Base-by-base conservation (phyloP, 2,329 filamentous ascomycete genomes). In the Sarocladiaceae sp. region DNA sequence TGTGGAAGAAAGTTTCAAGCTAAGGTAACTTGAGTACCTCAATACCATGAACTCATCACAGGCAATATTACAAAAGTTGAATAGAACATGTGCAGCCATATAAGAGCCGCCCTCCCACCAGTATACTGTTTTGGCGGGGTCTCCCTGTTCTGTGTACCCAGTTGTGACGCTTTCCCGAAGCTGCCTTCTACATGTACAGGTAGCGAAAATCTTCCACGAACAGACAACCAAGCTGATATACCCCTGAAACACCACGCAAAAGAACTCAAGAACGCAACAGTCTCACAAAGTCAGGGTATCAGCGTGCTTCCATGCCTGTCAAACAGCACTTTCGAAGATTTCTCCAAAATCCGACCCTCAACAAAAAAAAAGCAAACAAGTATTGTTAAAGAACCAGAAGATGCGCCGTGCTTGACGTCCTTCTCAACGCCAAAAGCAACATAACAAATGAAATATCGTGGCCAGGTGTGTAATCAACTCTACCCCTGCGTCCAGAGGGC, bases 111-210 rank as follows among this genome's bases (percentile, higher is more conserved):
- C 11, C 8, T 7, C 18, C 23, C 40, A 4, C 4, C 15, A 6
- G 7, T 44, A 23, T 44, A 26, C 23, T 44, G 28, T 44, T 26
- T 4, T 4, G 23, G n/a, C n/a, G 17, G 40, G 40, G 17, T 26
- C 22, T n/a, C 3, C 28, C 40, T 44, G 40, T 44, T 22, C 40
- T 44, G 40, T 44, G 17, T 44, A 26, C n/a, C 40, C 40, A 44
- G 23, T n/a, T n/a, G 12, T 20, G 6, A 12, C 40, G 7, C 17
- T 7, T 23, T 40, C 13, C 40, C 11, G 22, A 26, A 26, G 10
- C 12, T 26, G 17, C 6, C 5, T 20, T 7, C 17, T 20, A 40
- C 17, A 40, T 23, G 17, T 22, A 40, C 33, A 12, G n/a, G n/a
- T n/a, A n/a, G n/a, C n/a, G n/a, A n/a, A n/a, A n/a, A n/a, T n/a